Evolutionary conservation across 2,329 filamentous ascomycete species (phyloP).

Genomic region (Blastomyces gilchristii): DNA sequence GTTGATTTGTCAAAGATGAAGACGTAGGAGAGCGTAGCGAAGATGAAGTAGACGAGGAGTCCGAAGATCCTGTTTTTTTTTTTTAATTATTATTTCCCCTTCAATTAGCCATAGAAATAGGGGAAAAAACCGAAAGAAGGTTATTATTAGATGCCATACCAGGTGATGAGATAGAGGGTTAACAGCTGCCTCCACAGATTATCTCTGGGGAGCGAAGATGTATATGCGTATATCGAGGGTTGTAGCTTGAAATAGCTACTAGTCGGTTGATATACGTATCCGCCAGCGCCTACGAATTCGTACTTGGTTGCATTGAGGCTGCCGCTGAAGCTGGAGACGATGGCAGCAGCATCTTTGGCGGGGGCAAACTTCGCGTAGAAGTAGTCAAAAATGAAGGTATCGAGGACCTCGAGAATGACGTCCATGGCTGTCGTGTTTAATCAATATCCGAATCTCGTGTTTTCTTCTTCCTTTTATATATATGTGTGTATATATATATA

Average conservation of each 20-base stretch:
- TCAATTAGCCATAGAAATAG: constrained; percentile 4
- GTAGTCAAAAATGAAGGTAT: constrained; percentile 72
- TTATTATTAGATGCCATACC: constrained; percentile 45
- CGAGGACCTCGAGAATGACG: constrained; percentile 74
- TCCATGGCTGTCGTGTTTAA: constrained; percentile 54
- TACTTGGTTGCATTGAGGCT: constrained; percentile 47
- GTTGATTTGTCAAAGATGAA: constrained; percentile 89
- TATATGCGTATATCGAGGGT: constrained; percentile 66
- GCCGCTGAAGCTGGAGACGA: constrained; percentile 41
- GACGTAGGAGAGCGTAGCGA: constrained; percentile 71
- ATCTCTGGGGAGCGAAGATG: constrained; percentile 67
- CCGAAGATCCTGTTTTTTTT: constrained; percentile 62
- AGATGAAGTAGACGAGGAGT: constrained; percentile 70
- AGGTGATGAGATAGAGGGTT: constrained; percentile 74
- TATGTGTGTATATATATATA: neutral
- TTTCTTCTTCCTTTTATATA: too few species aligned
- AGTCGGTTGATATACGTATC: constrained; percentile 55
- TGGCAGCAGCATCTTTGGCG: constrained; percentile 27
- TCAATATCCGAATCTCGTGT: neutral
- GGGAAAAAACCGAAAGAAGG: neutral
- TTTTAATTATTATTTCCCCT: too few species aligned
- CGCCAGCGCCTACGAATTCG: constrained; percentile 44
- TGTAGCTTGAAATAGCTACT: constrained; percentile 58
- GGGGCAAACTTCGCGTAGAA: constrained; percentile 66
- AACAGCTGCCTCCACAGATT: constrained; percentile 64